Evolutionary conservation across 805 yeast species (phyloP).

Genomic region (Cyberlindnera japonica): DNA sequence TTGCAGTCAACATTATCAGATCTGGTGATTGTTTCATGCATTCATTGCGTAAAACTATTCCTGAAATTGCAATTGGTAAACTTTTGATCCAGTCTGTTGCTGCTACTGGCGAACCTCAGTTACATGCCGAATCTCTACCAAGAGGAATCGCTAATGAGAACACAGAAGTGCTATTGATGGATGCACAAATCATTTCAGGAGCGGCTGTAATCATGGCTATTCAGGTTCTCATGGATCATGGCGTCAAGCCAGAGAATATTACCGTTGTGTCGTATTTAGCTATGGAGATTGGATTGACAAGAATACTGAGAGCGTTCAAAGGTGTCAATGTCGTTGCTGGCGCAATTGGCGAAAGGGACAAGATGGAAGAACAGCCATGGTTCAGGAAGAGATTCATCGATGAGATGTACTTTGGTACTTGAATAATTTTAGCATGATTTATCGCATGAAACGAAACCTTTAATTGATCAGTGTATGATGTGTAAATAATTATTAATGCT

Average conservation of each 20-base stretch:
- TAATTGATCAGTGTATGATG: background rate
- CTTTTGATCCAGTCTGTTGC: slow-evolving; percentile 84
- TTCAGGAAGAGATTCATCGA: slow-evolving; percentile 70
- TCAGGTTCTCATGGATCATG: slow-evolving; percentile 81
- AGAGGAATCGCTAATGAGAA: slow-evolving; percentile 23
- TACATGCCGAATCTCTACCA: slow-evolving; percentile 81
- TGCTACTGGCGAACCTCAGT: slow-evolving; percentile 88
- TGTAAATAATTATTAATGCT: background rate
- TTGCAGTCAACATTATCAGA: slow-evolving; percentile 77
- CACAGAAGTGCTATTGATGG: slow-evolving; percentile 62
- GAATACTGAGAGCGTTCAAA: slow-evolving; percentile 67
- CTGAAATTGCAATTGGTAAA: slow-evolving; percentile 79
- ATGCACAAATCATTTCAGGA: slow-evolving; percentile 87
- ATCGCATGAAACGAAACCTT: too few relatives aligned
- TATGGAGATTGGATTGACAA: slow-evolving; percentile 72
- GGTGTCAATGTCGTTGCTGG: slow-evolving; percentile 68
- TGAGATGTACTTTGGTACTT: slow-evolving; percentile 72
- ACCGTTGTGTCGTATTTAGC: slow-evolving; percentile 67
- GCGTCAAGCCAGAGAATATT: slow-evolving; percentile 57
- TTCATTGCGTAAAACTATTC: slow-evolving; percentile 70
- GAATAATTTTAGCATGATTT: background rate
- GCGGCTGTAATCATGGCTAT: slow-evolving; percentile 95
- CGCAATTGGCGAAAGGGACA: slow-evolving; percentile 47
- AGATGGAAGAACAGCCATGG: slow-evolving; percentile 52
- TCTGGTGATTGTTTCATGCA: slow-evolving; percentile 92